Evolutionary conservation across 345 rosid species (phyloP).

Genomic region (Citrus australasica): DNA sequence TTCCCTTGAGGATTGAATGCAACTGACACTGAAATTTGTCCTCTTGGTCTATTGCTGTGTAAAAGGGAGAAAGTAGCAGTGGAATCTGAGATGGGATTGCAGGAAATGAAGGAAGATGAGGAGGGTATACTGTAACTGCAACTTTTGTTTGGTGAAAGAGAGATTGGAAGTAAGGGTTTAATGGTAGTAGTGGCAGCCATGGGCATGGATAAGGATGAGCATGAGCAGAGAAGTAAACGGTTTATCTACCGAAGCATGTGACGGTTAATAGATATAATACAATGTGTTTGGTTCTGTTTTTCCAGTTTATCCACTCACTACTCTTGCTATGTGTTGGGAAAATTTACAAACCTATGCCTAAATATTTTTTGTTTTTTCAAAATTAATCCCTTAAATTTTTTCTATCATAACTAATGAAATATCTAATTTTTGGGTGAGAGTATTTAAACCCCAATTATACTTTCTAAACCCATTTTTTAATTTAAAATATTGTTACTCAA

Average conservation of each 20-base stretch:
- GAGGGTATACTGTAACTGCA: constrained; percentile 7
- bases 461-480: too few relatives aligned
- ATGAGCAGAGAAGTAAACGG: neutral
- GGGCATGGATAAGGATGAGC: neutral
- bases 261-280: neutral
- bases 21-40: constrained; percentile 47
- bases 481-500: too few relatives aligned
- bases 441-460: too few relatives aligned
- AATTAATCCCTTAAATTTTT: too few relatives aligned
- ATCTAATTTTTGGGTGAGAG: too few relatives aligned
- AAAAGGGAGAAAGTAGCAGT: neutral
- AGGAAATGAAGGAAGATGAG: constrained; percentile 28
- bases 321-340: too few relatives aligned
- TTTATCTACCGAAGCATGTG: neutral
- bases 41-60: constrained; percentile 12
- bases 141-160: constrained; percentile 17
- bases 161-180: constrained; percentile 34
- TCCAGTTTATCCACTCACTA: neutral
- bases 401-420: too few relatives aligned
- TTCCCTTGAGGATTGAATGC: constrained; percentile 87
- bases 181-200: constrained; percentile 29
- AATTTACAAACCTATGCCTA: too few relatives aligned
- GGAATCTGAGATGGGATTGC: constrained; percentile 32
- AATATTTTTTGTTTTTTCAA: too few relatives aligned
- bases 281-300: neutral